A percentile compares a stretch with the other conserved stretches of the same genome.
phyloP scores from a whole-genome alignment of 2,329 filamentous ascomycete species.

The Colletotrichum lindemuthianum region DNA sequence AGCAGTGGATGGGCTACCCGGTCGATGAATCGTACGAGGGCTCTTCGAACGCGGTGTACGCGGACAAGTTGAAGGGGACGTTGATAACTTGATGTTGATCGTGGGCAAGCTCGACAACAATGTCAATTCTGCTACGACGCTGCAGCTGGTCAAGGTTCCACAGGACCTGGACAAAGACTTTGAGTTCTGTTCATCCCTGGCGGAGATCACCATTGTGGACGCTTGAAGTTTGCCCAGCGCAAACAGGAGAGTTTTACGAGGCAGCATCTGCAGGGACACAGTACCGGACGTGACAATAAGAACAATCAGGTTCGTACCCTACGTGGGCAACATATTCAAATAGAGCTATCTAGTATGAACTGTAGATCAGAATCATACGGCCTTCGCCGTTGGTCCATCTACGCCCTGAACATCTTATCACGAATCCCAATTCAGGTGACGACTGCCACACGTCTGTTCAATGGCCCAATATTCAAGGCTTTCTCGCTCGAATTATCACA shows the following conservation, averaged over 20 bases:
- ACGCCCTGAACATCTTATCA: too few species aligned
- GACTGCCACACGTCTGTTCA: slow-evolving; percentile 38
- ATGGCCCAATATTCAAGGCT: slow-evolving; percentile 58
- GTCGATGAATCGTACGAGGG: slow-evolving; percentile 42
- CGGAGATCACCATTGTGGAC: slow-evolving; percentile 16
- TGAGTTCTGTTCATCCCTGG: slow-evolving; percentile 42
- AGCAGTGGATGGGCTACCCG: slow-evolving; percentile 46
- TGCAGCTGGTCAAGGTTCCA: slow-evolving; percentile 42
- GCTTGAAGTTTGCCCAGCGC: background rate
- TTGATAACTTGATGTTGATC: slow-evolving; percentile 45
- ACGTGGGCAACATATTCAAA: too few species aligned
- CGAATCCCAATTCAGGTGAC: too few species aligned
- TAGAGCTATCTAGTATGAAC: too few species aligned
- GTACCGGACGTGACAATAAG: too few species aligned
- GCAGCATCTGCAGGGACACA: too few species aligned
- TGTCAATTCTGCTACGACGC: slow-evolving; percentile 44
- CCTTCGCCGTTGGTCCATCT: too few species aligned
- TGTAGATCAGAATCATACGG: too few species aligned
- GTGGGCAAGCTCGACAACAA: slow-evolving; percentile 43
- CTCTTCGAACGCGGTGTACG: slow-evolving; percentile 43
- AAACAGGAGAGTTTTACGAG: too few species aligned
- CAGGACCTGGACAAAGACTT: slow-evolving; percentile 43
- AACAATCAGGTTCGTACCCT: too few species aligned
- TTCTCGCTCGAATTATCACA: too few species aligned
- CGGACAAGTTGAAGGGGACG: slow-evolving; percentile 40